phyloP scores from a whole-genome alignment of 1,284 basidiomycete genomes.

The Sporisorium iseilematis-ciliati region DNA sequence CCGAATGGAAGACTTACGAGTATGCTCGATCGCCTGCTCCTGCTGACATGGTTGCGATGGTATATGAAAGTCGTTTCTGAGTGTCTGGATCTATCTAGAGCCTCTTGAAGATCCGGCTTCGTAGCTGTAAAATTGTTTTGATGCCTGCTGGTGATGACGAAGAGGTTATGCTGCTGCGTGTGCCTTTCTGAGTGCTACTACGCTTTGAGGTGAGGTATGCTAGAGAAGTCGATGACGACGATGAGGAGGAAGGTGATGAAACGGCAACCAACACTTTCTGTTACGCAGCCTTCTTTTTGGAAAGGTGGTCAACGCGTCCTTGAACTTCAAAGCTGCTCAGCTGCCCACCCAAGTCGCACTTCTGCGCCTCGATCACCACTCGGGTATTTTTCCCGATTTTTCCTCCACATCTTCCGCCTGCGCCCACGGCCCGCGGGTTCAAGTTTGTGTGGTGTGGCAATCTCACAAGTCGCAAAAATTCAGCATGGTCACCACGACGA shows the following conservation, averaged over 20 bases:
- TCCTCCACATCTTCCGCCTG: constrained; percentile 7
- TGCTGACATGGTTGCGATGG: constrained; percentile 55
- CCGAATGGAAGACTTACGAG: constrained; percentile 41
- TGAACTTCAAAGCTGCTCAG: background rate
- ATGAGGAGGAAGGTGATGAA: constrained; percentile 5
- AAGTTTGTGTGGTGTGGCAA: background rate
- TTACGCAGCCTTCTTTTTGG: background rate
- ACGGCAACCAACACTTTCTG: constrained; percentile 21
- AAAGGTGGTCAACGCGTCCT: constrained; percentile 40
- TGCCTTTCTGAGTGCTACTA: background rate
- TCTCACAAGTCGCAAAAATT: background rate
- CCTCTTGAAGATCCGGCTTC: background rate
- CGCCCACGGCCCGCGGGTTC: too few relatives aligned
- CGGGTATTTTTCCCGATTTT: background rate
- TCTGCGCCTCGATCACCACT: constrained; percentile 6
- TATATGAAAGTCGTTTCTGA: background rate
- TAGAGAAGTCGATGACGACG: background rate
- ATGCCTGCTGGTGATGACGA: too few relatives aligned
- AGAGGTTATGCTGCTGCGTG: background rate
- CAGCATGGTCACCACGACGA: background rate
- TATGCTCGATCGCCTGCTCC: constrained; percentile 68
- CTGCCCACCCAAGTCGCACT: background rate
- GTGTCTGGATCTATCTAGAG: background rate
- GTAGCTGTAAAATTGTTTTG: too few relatives aligned
- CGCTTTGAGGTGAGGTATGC: background rate